These are phyloP conservation scores for Seiridium unicorne DNA, from an alignment of 2,329 filamentous ascomycete species.

Conservation along the genomic window DNA sequence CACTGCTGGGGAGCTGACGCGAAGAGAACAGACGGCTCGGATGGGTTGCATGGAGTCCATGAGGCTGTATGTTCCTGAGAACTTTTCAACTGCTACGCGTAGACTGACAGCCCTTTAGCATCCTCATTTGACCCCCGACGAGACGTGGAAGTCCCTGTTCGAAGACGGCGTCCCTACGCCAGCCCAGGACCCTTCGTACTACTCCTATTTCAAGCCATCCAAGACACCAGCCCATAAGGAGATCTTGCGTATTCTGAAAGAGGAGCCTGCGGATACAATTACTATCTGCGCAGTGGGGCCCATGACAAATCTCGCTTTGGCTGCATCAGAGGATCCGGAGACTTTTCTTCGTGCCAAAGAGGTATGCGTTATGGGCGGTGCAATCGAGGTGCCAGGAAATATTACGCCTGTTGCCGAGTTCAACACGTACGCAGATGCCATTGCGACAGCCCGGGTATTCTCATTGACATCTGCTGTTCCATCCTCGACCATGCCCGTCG, in stretches of 20 bases:
- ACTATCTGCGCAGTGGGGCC: slow-evolving; percentile 90
- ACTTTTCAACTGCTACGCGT: not conserved
- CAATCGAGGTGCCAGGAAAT: slow-evolving; percentile 78
- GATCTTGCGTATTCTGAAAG: slow-evolving; percentile 80
- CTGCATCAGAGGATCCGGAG: slow-evolving; percentile 83
- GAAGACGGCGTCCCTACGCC: slow-evolving; percentile 31
- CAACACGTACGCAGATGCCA: slow-evolving; percentile 87
- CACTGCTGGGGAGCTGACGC: slow-evolving; percentile 9
- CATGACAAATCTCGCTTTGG: slow-evolving; percentile 88
- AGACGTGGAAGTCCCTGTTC: slow-evolving; percentile 73
- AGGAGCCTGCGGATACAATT: slow-evolving; percentile 80
- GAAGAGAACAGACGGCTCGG: slow-evolving; percentile 60
- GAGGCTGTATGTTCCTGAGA: slow-evolving; percentile 38
- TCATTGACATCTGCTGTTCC: slow-evolving; percentile 75
- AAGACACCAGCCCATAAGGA: slow-evolving; percentile 74
- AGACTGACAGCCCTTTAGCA: slow-evolving; percentile 41
- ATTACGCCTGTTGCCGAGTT: slow-evolving; percentile 86
- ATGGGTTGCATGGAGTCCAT: slow-evolving; percentile 77
- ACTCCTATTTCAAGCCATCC: slow-evolving; percentile 72
- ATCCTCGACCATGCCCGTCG: slow-evolving; percentile 74
- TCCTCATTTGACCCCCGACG: slow-evolving; percentile 70
- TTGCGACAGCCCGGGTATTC: slow-evolving; percentile 74
- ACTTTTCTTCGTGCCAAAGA: slow-evolving; percentile 88
- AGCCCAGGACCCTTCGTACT: slow-evolving; percentile 42
- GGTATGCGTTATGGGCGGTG: slow-evolving; percentile 93